Evolutionary conservation across 805 yeast genomes (phyloP).

Genomic region (Metschnikowia corniflorae): DNA sequence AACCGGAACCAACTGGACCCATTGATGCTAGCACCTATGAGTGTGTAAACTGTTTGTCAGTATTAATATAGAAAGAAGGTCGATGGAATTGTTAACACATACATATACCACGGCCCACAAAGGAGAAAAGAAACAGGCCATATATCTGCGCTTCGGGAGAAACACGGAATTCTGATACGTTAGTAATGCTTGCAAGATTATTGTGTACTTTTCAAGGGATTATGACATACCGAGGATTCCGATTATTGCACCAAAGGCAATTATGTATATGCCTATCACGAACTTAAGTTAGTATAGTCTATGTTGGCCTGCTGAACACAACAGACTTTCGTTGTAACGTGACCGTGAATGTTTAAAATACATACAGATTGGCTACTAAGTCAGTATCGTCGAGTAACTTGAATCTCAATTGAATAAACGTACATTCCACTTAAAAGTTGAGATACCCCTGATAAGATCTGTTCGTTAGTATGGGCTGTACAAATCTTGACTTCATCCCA

Average conservation of each 20-base stretch:
- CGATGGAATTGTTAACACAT: slow-evolving; percentile 26
- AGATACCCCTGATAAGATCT: slow-evolving; percentile 46
- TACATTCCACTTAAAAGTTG: slow-evolving; percentile 50
- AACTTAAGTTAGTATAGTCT: slow-evolving; percentile 39
- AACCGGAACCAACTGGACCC: slow-evolving; percentile 56
- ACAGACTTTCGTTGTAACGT: too few species aligned
- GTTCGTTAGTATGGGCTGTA: slow-evolving; percentile 10
- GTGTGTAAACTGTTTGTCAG: slow-evolving; percentile 35
- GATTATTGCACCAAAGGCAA: slow-evolving; percentile 51
- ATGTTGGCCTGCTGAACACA: too few species aligned
- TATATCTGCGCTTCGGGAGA: slow-evolving; percentile 63
- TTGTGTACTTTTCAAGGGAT: not conserved
- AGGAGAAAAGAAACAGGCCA: slow-evolving; percentile 65
- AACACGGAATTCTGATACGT: slow-evolving; percentile 42
- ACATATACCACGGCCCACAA: slow-evolving; percentile 72
- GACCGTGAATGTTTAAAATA: too few species aligned
- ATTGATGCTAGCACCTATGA: slow-evolving; percentile 35
- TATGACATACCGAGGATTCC: slow-evolving; percentile 46
- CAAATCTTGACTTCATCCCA: not conserved
- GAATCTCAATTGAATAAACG: slow-evolving; percentile 18
- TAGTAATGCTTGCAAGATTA: slow-evolving; percentile 10
- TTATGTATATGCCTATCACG: slow-evolving; percentile 55
- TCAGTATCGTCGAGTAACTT: slow-evolving; percentile 20
- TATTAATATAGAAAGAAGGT: slow-evolving; percentile 3
- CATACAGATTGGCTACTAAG: slow-evolving; percentile 34